Evolutionary conservation across 1,284 basidiomycete species (phyloP).

Genomic region (Flammula alnicola): DNA sequence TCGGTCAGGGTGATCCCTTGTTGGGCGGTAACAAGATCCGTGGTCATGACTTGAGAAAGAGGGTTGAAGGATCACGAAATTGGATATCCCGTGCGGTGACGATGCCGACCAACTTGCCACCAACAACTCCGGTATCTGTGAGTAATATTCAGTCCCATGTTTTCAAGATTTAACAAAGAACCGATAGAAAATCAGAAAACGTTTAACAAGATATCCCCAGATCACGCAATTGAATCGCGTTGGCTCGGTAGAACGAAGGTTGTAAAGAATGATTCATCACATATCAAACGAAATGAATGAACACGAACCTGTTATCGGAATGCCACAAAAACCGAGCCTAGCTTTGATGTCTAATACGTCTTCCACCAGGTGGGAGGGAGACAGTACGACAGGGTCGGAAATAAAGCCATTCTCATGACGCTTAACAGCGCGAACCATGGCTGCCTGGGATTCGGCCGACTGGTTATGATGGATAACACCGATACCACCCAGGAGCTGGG

Average conservation of each 20-base stretch:
- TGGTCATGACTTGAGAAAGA: slow-evolving; percentile 94
- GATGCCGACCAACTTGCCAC: slow-evolving; percentile 94
- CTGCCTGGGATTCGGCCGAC: slow-evolving; percentile 85
- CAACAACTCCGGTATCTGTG: slow-evolving; percentile 84
- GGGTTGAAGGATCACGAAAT: slow-evolving; percentile 78
- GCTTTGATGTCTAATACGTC: slow-evolving; percentile 96
- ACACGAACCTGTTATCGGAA: slow-evolving; percentile 91
- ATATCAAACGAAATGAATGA: slow-evolving; percentile 19
- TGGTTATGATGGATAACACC: slow-evolving; percentile 99
- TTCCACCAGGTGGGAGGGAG: slow-evolving; percentile 79
- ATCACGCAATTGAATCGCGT: slow-evolving; percentile 69
- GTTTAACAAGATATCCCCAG: slow-evolving; percentile 57
- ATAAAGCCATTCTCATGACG: slow-evolving; percentile 99
- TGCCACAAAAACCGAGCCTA: slow-evolving; percentile 93
- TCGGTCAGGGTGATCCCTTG: slow-evolving; percentile 89
- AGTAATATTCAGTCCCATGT: slow-evolving; percentile 25
- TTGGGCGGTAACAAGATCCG: slow-evolving; percentile 78
- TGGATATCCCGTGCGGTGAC: slow-evolving; percentile 97
- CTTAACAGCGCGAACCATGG: slow-evolving; percentile 97
- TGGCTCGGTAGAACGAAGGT: slow-evolving; percentile 90
- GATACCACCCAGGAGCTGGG: slow-evolving; percentile 90
- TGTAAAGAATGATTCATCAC: slow-evolving; percentile 63
- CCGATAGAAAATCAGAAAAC: slow-evolving; percentile 28
- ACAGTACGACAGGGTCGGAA: slow-evolving; percentile 89
- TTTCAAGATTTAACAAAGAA: slow-evolving; percentile 8